Evolutionary conservation across 805 yeast species (phyloP).

Genomic region (Yamadazyma philogaea): DNA sequence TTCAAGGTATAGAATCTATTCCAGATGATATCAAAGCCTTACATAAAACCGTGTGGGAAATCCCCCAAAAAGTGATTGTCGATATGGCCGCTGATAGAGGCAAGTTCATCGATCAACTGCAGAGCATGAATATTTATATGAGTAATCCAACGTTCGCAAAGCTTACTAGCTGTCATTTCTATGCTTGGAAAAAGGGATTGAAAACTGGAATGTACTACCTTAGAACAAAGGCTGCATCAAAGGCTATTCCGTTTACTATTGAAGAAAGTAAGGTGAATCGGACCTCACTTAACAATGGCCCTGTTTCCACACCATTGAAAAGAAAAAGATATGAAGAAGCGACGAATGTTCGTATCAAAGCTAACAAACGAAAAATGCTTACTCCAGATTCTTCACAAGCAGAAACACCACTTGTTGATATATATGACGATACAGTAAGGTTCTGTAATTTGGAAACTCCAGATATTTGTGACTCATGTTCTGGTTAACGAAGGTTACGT

Average conservation of each 20-base stretch:
- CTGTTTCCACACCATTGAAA: constrained; percentile 11
- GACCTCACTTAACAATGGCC: constrained; percentile 4
- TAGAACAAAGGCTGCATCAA: constrained; percentile 37
- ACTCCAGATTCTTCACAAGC: background rate
- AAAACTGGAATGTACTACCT: constrained; percentile 41
- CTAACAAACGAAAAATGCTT: background rate
- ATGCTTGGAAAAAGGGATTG: constrained; percentile 37
- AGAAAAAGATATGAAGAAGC: constrained; percentile 23
- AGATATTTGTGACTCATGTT: constrained; percentile 40
- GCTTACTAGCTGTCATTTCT: constrained; percentile 44
- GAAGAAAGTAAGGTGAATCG: constrained; percentile 14
- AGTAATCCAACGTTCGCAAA: constrained; percentile 36
- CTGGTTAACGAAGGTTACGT: constrained; percentile 22
- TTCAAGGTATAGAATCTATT: constrained; percentile 68
- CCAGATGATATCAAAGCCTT: constrained; percentile 72
- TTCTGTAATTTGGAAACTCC: constrained; percentile 28
- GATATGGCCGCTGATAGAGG: constrained; percentile 84
- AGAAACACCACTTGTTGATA: constrained; percentile 16
- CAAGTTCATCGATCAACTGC: constrained; percentile 58
- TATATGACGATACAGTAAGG: constrained; percentile 33
- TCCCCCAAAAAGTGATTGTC: constrained; percentile 78
- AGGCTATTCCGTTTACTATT: constrained; percentile 38
- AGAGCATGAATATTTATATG: constrained; percentile 43
- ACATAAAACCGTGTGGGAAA: constrained; percentile 97
- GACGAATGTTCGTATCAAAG: background rate